Base-by-base conservation (phyloP, 257 asterid species). In the Solanum dulcamara region DNA sequence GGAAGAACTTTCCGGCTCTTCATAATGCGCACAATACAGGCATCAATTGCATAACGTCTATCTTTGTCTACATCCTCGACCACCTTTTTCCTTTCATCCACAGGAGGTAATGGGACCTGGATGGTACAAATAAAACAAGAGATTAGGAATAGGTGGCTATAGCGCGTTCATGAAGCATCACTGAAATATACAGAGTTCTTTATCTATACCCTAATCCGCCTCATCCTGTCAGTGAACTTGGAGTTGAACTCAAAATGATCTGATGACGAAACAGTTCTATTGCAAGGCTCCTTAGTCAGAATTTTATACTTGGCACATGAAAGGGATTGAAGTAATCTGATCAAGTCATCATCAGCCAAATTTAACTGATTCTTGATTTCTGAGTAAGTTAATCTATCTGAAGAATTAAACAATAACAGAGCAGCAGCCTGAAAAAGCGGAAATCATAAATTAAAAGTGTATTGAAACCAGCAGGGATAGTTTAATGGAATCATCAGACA, bases 241-340 rank as follows among this genome's bases (percentile, higher is more conserved):
- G 93, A 86, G 67, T 93, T 93, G 86, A 90, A 90, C 86, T 86
- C 89, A n/a, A 91, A 93, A 81, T 35, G 46, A 86, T 93, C 93
- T 46, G 55, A 82, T 8, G 59, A 20, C 37, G 94, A 87, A n/a
- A 91, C 90, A 9, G 88, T 86, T 87, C 83, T 87, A 10, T 86
- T 75, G 84, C 70, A 50, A n/a, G 94, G 92, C 50, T 91, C 91
- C 88, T 91, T 92, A 11, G 24, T 89, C 50, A 92, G 86, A 84
- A 91, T 89, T 84, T 93, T 90, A 89, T 92, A 92, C 86, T 88
- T 93, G 82, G 94, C 90, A 26, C 96, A 92, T 22, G 94, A 88
- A 80, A 91, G 94, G 7, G 94, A 92, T 26, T 89, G 91, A 22
- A 92, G 93, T 89, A 88, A 51, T 88, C 94, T 90, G 60, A 86